phyloP scores from a whole-genome alignment of 1,284 basidiomycete genomes.

The Cutaneotrichosporon spelunceum region DNA sequence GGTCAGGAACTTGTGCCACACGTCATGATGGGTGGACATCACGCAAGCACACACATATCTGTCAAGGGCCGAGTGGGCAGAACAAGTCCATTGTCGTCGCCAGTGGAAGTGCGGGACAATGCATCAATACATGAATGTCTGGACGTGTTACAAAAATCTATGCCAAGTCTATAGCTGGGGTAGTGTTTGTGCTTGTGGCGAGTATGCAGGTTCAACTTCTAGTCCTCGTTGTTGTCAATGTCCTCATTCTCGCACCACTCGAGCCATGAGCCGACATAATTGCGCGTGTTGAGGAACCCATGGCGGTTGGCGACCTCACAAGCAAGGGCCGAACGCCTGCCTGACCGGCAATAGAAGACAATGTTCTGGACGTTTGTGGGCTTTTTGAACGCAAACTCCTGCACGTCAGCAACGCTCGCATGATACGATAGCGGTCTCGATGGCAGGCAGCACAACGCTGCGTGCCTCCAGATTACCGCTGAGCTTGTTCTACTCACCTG shows the following conservation, averaged over 20 bases:
- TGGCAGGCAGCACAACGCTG: neutral
- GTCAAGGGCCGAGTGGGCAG: neutral
- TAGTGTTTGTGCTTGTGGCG: neutral
- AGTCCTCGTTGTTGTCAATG: constrained; percentile 3
- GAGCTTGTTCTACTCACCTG: constrained; percentile 37
- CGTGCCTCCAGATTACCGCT: no score
- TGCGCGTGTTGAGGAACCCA: constrained; percentile 79
- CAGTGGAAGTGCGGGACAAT: neutral
- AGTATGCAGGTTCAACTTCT: neutral
- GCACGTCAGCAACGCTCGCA: neutral
- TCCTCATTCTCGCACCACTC: constrained; percentile 66
- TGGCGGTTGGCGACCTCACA: constrained; percentile 77
- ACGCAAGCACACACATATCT: neutral
- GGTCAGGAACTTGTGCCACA: neutral
- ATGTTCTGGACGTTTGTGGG: constrained; percentile 72
- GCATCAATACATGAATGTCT: neutral
- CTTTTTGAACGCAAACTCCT: constrained; percentile 77
- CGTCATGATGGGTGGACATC: neutral
- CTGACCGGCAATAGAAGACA: constrained; percentile 91
- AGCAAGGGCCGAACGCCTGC: constrained; percentile 77
- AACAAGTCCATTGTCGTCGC: neutral
- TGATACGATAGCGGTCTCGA: neutral
- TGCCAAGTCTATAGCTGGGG: neutral
- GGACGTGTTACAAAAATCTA: constrained; percentile 1
- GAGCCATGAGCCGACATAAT: constrained; percentile 89